Evolutionary conservation across 1,284 basidiomycete species (phyloP).

Genomic region (Apiotrichum gamsii): DNA sequence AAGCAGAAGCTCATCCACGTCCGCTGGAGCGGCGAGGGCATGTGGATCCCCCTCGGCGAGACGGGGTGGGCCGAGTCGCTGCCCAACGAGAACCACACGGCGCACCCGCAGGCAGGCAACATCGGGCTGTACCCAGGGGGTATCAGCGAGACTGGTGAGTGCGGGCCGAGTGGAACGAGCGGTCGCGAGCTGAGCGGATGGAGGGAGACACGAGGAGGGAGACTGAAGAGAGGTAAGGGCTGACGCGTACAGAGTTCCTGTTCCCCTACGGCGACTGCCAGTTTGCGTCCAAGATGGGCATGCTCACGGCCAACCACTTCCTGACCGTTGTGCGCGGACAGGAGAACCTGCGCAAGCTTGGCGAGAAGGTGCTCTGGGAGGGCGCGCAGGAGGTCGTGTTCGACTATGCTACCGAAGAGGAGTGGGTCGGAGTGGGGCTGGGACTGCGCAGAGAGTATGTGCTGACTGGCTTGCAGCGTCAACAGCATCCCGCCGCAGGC

Average conservation of each 20-base stretch:
- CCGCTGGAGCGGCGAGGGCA: constrained; percentile 18
- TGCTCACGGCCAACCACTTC: constrained; percentile 17
- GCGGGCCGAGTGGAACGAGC: too few relatives aligned
- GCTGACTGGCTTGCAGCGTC: neutral
- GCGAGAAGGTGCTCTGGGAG: constrained; percentile 16
- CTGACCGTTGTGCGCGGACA: constrained; percentile 12
- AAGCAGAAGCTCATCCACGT: constrained; percentile 17
- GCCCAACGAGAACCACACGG: constrained; percentile 20
- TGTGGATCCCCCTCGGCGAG: constrained; percentile 20
- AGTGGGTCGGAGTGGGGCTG: too few relatives aligned
- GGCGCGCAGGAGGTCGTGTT: constrained; percentile 18
- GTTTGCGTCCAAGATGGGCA: constrained; percentile 19
- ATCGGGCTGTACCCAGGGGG: constrained; percentile 17
- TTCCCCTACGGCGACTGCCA: constrained; percentile 11
- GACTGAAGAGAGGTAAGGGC: too few relatives aligned
- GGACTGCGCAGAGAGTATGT: neutral
- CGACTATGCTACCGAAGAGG: constrained; percentile 10
- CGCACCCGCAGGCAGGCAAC: constrained; percentile 12
- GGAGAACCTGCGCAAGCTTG: constrained; percentile 13
- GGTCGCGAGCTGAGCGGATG: too few relatives aligned
- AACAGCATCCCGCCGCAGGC: too few relatives aligned
- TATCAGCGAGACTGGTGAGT: constrained; percentile 14
- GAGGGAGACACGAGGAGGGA: too few relatives aligned
- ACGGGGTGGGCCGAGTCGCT: constrained; percentile 3
- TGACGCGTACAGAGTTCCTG: too few relatives aligned